A percentile compares a stretch with the other conserved stretches of the same genome.
Evolutionary conservation across 345 rosid genomes (phyloP).

Genomic region (Adansonia digitata): DNA sequence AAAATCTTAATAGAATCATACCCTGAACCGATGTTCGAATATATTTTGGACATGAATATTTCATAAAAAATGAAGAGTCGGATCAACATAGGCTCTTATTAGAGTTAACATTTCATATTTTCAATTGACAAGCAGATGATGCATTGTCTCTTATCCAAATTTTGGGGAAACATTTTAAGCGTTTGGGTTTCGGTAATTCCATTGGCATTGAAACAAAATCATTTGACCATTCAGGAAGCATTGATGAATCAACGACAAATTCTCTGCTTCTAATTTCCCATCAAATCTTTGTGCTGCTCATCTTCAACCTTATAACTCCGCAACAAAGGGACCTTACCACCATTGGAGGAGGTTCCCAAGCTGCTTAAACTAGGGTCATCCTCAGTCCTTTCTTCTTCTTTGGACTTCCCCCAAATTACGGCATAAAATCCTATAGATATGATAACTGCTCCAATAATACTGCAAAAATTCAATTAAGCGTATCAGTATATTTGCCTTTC

Average conservation of each 20-base stretch:
- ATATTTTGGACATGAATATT: no score
- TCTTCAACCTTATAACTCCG: background rate
- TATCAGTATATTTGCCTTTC: background rate
- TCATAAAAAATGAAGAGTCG: no score
- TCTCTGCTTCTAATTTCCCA: background rate
- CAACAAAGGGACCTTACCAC: background rate
- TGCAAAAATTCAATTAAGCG: background rate
- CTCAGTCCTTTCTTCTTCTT: constrained; percentile 11
- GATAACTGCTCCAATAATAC: background rate
- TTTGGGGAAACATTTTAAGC: background rate
- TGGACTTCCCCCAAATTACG: constrained; percentile 27
- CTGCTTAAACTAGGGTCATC: background rate
- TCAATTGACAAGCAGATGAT: background rate
- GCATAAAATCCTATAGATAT: constrained; percentile 21
- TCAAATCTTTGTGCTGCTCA: background rate
- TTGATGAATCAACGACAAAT: background rate
- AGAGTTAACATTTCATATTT: background rate
- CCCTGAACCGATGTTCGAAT: no score
- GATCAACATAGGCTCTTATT: no score
- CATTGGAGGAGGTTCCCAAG: background rate
- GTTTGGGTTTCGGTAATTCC: background rate
- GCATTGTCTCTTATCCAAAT: background rate
- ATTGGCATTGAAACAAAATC: background rate
- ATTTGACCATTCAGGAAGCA: background rate
- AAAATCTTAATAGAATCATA: no score